Evolutionary conservation across 176 grass and related monocot genomes (phyloP).

Genomic region (sorghum (Sorghum bicolor)): DNA sequence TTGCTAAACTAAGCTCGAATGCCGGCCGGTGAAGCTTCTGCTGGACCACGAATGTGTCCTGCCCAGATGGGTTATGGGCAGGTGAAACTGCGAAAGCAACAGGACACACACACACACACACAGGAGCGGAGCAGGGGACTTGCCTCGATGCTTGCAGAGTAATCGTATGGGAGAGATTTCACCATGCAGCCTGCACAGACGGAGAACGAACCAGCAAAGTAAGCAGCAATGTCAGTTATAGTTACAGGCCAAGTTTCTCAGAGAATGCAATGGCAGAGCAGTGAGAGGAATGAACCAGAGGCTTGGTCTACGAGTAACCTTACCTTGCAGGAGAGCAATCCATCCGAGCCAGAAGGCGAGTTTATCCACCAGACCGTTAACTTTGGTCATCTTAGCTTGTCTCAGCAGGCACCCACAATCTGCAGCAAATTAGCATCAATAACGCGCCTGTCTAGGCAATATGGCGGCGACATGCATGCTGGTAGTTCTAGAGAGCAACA

Average conservation of each 20-base stretch:
- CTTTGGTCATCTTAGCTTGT: slow-evolving; percentile 1
- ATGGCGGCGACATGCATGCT: not conserved
- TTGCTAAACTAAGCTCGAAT: not conserved
- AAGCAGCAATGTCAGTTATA: not conserved
- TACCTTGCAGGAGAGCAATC: slow-evolving; percentile 43
- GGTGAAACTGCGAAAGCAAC: not conserved
- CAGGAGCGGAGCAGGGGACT: not conserved
- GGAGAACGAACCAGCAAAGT: no score
- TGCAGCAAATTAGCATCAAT: not conserved
- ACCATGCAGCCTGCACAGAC: slow-evolving; percentile 21
- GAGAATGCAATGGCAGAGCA: not conserved
- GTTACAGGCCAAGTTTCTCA: not conserved
- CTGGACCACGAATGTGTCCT: not conserved
- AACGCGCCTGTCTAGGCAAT: not conserved
- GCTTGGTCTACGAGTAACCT: not conserved
- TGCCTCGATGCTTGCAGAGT: slow-evolving; percentile 65
- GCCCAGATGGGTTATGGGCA: not conserved
- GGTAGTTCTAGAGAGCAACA: not conserved
- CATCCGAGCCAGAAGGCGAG: slow-evolving; percentile 33
- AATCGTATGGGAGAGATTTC: slow-evolving; percentile 63
- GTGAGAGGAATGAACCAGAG: not conserved
- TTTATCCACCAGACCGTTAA: not conserved
- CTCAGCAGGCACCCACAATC: not conserved
- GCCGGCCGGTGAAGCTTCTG: not conserved
- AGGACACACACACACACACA: not conserved